Evolutionary conservation across 2,329 filamentous ascomycete genomes (phyloP).

Genomic region (Cytospora leucostoma): DNA sequence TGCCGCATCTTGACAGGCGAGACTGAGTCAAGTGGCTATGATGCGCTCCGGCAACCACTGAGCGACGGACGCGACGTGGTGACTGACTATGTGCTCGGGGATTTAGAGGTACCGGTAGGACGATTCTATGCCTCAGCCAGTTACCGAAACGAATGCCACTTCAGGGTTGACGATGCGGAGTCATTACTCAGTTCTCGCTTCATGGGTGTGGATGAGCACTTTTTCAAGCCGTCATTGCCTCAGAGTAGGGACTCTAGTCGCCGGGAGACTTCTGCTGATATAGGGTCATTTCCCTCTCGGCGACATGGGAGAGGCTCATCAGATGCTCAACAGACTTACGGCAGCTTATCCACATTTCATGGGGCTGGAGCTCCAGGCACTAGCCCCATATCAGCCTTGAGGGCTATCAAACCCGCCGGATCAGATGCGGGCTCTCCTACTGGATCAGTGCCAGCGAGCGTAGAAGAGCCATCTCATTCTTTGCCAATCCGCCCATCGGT

Average conservation of each 20-base stretch:
- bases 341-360: conserved; percentile 87
- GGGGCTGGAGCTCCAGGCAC: conserved; percentile 76
- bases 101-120: conserved; percentile 84
- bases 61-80: conserved; percentile 67
- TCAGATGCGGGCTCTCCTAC: conserved; percentile 64
- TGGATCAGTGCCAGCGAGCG: conserved; percentile 50
- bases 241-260: conserved; percentile 48
- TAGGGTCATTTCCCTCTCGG: conserved; percentile 75
- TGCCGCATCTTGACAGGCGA: conserved; percentile 75
- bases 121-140: conserved; percentile 78
- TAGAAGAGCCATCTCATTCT: conserved; percentile 53
- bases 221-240: conserved; percentile 77
- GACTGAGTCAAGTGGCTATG: conserved; percentile 55
- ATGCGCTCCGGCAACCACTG: conserved; percentile 71
- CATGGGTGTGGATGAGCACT: conserved; percentile 85
- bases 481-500: conserved; percentile 46
- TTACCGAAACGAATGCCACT: conserved; percentile 87
- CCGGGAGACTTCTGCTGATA: conserved; percentile 49
- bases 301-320: conserved; percentile 48
- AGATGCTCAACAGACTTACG: conserved; percentile 79
- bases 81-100: conserved; percentile 77
- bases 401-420: conserved; percentile 63
- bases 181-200: conserved; percentile 89
- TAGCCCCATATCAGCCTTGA: conserved; percentile 82
- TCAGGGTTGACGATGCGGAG: conserved; percentile 89